Conservation (phyloP, 179 eudicot species). For the Drosera spatulata region DNA sequence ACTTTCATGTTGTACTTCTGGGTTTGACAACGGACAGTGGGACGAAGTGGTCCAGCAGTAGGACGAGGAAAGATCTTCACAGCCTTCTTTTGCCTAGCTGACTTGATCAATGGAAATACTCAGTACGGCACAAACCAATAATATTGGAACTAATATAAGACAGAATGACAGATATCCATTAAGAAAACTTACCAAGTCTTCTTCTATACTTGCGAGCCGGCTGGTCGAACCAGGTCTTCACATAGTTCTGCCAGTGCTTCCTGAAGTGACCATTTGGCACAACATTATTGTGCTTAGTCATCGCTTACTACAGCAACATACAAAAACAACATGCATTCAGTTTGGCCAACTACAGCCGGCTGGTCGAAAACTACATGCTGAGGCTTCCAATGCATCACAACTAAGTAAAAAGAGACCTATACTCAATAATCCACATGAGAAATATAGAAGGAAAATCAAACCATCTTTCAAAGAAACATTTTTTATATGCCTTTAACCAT, state of each 20-base stretch:
- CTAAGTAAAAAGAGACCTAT: too few species aligned
- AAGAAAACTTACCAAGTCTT: conserved; percentile 27
- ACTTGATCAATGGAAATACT: background rate
- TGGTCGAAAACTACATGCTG: too few species aligned
- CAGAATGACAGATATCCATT: background rate
- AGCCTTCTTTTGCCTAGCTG: conserved; percentile 72
- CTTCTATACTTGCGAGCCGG: conserved; percentile 72
- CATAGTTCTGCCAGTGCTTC: conserved; percentile 67
- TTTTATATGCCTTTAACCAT: too few species aligned
- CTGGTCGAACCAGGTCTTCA: conserved; percentile 44
- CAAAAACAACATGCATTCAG: too few species aligned
- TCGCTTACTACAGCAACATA: background rate
- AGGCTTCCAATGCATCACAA: too few species aligned
- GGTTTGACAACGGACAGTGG: conserved; percentile 80
- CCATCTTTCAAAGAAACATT: too few species aligned
- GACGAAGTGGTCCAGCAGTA: conserved; percentile 83
- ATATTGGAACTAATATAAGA: background rate
- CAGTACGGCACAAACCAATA: background rate
- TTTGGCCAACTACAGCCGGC: too few species aligned
- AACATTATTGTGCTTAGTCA: conserved; percentile 58
- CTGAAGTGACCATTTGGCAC: conserved; percentile 57
- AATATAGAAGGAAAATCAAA: too few species aligned
- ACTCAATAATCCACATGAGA: too few species aligned
- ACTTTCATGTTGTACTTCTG: conserved; percentile 75
- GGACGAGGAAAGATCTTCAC: conserved; percentile 78